Evolutionary conservation across 2,329 filamentous ascomycete genomes (phyloP), one percentile per base, ranked within the genome.

Genomic region (Metarhizium humberi): DNA sequence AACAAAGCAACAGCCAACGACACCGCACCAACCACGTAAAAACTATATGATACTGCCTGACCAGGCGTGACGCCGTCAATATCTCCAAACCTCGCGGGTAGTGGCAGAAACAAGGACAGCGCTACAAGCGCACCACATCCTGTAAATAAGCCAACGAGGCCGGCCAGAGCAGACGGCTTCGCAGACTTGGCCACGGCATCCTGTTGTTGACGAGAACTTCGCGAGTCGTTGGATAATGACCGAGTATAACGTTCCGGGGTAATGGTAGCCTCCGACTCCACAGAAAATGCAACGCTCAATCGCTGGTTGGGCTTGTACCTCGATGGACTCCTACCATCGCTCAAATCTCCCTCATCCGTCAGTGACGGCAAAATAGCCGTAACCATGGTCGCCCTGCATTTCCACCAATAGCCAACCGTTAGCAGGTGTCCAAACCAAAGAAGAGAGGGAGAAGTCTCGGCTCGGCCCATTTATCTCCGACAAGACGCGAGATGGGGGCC

Each of bases 101-200:
- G 79, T 6, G 92, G 94, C 14, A 99, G 78, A 66, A 99, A 97
- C 38, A 94, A 65, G 0, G 77, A 71, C 34, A 99, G 75, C 11
- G 94, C 91, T 4, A 99, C 78, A 5, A 99, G 78, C 14, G 94
- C 94, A 57, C 94, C 94, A 63, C 89, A 90, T 29, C 94, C 94
- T 7, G 94, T 96, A 67, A 95, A 95, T 56, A 96, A 76, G 4
- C 94, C 94, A 5, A 99, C 94, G 52, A 92, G 84, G 0, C 94
- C 94, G 16, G 94, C 92, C 30, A 99, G 79, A 18, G 77, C 75
- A 1, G 79, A 78, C 2, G 81, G 77, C 58, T 79, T 79, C n/a
- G 71, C 71, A 49, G 61, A 67, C 62, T 60, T 64, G 43, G 58
- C 60, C 47, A 57, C 62, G 4, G 61, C 58, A 45, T 65, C 65